Evolutionary conservation across 208 protist species (phyloP).

Genomic region (Leishmania braziliensis): DNA sequence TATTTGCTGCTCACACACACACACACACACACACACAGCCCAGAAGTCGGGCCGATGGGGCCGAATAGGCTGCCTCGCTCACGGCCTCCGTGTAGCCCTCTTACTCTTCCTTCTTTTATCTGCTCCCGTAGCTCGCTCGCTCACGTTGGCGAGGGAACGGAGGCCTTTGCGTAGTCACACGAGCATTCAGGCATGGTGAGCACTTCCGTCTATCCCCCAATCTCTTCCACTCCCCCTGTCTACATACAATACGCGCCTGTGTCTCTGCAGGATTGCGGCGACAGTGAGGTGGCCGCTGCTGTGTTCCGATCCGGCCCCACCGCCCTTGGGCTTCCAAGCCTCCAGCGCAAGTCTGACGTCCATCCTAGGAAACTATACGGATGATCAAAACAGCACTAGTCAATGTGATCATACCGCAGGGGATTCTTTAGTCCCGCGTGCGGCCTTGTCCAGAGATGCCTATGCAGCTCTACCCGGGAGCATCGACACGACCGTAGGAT

Average conservation of each 20-base stretch:
- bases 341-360: neutral
- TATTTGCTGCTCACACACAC: neutral
- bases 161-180: neutral
- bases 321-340: neutral
- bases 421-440: neutral
- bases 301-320: too few species aligned
- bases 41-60: neutral
- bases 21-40: neutral
- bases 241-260: neutral
- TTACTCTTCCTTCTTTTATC: neutral
- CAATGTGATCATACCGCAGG: neutral
- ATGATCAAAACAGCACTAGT: neutral
- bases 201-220: neutral
- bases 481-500: neutral
- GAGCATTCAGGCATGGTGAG: neutral
- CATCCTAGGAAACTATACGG: neutral
- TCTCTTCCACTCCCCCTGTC: neutral
- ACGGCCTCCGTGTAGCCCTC: neutral
- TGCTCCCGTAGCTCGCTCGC: neutral
- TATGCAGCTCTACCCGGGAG: neutral
- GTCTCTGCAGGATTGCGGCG: neutral
- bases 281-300: neutral
- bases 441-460: neutral
- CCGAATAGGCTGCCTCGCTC: neutral
- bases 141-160: neutral